Evolutionary conservation across 352 stramenopile genomes (phyloP).

Genomic region (Thraustochytrium sp.): DNA sequence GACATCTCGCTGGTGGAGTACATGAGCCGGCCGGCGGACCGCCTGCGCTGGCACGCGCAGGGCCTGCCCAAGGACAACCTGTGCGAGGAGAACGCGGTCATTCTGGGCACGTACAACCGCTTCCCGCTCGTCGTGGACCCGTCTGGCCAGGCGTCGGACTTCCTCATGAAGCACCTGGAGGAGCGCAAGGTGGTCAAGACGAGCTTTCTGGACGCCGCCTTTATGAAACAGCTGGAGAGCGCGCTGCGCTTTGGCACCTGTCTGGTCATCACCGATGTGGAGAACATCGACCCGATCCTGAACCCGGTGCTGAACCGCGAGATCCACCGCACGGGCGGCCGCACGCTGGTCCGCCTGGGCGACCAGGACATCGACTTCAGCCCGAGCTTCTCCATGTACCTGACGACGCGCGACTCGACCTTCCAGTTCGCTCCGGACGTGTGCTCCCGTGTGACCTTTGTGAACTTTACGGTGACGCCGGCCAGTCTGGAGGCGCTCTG

Average conservation of each 20-base stretch:
- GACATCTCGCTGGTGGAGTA: constrained; percentile 89
- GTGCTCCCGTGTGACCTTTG: constrained; percentile 94
- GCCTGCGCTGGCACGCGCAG: constrained; percentile 81
- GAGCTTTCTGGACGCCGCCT: constrained; percentile 95
- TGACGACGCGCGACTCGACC: constrained; percentile 95
- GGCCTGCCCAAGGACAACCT: constrained; percentile 93
- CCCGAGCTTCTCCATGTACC: constrained; percentile 94
- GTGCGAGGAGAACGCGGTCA: constrained; percentile 98
- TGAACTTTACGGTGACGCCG: constrained; percentile 99
- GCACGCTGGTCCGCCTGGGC: constrained; percentile 92
- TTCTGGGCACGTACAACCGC: constrained; percentile 91
- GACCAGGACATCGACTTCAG: constrained; percentile 99
- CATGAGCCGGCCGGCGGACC: constrained; percentile 85
- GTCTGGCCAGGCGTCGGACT: constrained; percentile 92
- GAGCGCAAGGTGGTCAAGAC: constrained; percentile 89
- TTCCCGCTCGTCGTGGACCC: constrained; percentile 99
- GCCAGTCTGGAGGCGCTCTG: constrained; percentile 94
- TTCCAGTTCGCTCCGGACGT: constrained; percentile 97
- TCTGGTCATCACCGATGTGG: constrained; percentile 97
- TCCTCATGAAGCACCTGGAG: constrained; percentile 95
- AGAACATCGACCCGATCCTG: constrained; percentile 97
- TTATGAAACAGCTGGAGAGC: constrained; percentile 99
- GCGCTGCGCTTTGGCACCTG: constrained; percentile 98
- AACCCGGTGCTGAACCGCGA: constrained; percentile 99
- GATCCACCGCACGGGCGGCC: constrained; percentile 95